Conservation (phyloP, 2,329 filamentous ascomycete genomes). For the Paraconiothyrium brasiliense region DNA sequence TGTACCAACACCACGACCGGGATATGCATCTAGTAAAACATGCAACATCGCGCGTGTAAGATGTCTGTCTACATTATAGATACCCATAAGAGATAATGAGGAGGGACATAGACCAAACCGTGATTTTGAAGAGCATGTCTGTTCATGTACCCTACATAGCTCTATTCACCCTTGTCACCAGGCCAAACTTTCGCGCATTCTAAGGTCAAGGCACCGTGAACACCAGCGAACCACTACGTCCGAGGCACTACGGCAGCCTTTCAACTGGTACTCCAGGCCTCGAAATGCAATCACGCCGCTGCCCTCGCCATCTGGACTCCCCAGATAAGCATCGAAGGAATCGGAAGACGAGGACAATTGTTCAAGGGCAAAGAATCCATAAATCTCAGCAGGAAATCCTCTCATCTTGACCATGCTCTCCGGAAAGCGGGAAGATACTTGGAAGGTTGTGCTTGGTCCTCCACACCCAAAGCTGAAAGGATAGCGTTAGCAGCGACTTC, state of each 20-base stretch:
- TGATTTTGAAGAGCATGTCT: not conserved
- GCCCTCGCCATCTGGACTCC: not conserved
- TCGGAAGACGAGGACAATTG: not conserved
- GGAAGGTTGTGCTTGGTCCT: not conserved
- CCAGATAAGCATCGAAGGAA: not conserved
- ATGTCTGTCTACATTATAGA: constrained; percentile 5
- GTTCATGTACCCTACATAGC: too few relatives aligned
- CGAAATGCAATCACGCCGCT: not conserved
- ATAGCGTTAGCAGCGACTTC: not conserved
- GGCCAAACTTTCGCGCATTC: too few relatives aligned
- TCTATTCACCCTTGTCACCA: too few relatives aligned
- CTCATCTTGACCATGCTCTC: not conserved
- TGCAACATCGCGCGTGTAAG: constrained; percentile 1
- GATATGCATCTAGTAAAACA: not conserved
- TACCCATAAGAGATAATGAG: not conserved
- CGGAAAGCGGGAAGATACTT: not conserved
- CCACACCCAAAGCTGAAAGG: not conserved
- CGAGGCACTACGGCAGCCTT: not conserved
- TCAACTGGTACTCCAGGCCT: not conserved
- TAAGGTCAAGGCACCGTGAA: too few relatives aligned
- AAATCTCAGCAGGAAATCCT: not conserved
- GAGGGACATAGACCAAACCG: not conserved
- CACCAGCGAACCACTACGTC: too few relatives aligned
- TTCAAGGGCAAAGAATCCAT: not conserved
- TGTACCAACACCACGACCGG: not conserved